Evolutionary conservation across 2,329 filamentous ascomycete species (phyloP), one percentile per base, ranked within the genome.

Genomic region (Phyllosticta citribraziliensis): DNA sequence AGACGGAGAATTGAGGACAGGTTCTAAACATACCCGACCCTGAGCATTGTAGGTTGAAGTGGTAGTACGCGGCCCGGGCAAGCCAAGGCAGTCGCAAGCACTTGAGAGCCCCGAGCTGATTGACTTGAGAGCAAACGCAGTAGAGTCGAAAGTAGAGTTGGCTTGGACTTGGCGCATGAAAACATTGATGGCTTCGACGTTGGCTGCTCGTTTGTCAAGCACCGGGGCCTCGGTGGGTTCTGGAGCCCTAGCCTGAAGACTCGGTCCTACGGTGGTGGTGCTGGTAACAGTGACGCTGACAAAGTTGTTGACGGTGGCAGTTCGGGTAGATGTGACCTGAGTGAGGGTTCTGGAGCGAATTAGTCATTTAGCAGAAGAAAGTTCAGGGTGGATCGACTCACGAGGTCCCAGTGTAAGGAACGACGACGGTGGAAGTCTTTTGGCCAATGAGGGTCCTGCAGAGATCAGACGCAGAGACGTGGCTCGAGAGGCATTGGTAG

Each of bases 41-140:
- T 66, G 65, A 20, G 68, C 65, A n/a, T 67, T 66, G 55, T 65
- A 66, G 6, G 66, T 70, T 2, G 55, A 35, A 1, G 70, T 72
- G 12, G 66, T 64, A 3, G 70, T 70, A 24, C 17, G n/a, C n/a
- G 67, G 65, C 0, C 67, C 70, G 9, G 71, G 70, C 11, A 70
- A 66, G 63, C 68, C 65, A 53, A 68, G 65, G 60, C 70, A 72
- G 5, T 66, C 67, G 63, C 70, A 73, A 22, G 70, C 71, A 35
- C 64, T 70, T 0, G 68, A 67, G 10, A 72, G 57, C 2, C 66
- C 68, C 6, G 58, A 63, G 33, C 67, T 58, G 50, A 65, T 60
- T 63, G 54, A 69, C 65, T 55, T 64, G 60, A 35, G 63, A n/a
- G 51, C 65, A 56, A 14, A 65, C 60, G n/a, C 62, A 35, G 56